phyloP scores from a whole-genome alignment of 495 filamentous ascomycete species.

The Lepraria neglecta region DNA sequence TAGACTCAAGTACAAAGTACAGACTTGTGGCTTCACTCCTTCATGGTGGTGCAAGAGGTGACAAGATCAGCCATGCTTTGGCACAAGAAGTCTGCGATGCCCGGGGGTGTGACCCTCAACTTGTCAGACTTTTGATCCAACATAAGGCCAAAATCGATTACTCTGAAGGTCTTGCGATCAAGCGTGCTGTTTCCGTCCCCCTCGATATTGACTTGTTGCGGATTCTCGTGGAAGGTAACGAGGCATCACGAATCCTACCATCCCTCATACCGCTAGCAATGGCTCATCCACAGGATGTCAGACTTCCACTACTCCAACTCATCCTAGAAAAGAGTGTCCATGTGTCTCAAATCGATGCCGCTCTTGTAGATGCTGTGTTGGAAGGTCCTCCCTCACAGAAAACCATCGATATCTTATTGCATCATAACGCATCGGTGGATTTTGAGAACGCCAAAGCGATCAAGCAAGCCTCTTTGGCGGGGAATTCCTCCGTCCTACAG shows the following conservation, averaged over 20 bases:
- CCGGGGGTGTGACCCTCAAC: conserved; percentile 6
- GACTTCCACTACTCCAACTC: conserved; percentile 14
- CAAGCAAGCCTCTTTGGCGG: conserved; percentile 17
- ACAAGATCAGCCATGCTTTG: conserved; percentile 14
- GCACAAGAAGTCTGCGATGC: conserved; percentile 10
- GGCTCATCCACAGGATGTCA: conserved; percentile 13
- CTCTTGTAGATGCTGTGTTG: conserved; percentile 19
- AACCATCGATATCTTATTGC: conserved; percentile 20
- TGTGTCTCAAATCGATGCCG: conserved; percentile 16
- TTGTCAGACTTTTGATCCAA: conserved; percentile 14
- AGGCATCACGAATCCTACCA: conserved; percentile 9
- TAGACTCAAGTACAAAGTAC: conserved; percentile 1
- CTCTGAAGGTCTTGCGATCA: conserved; percentile 17
- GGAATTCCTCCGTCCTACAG: conserved; percentile 15
- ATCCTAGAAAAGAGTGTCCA: conserved; percentile 15
- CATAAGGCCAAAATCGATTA: conserved; percentile 18
- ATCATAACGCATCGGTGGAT: conserved; percentile 17
- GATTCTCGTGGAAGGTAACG: conserved; percentile 2
- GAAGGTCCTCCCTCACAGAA: conserved; percentile 12
- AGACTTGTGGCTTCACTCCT: conserved; percentile 15
- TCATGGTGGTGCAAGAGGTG: conserved; percentile 14
- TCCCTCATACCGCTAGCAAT: conserved; percentile 18
- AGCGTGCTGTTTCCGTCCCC: conserved; percentile 11
- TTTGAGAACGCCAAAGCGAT: conserved; percentile 14
- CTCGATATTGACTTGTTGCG: conserved; percentile 2